Base-by-base conservation (phyloP, 2,329 filamentous ascomycete species). In the Penicillium italicum region DNA sequence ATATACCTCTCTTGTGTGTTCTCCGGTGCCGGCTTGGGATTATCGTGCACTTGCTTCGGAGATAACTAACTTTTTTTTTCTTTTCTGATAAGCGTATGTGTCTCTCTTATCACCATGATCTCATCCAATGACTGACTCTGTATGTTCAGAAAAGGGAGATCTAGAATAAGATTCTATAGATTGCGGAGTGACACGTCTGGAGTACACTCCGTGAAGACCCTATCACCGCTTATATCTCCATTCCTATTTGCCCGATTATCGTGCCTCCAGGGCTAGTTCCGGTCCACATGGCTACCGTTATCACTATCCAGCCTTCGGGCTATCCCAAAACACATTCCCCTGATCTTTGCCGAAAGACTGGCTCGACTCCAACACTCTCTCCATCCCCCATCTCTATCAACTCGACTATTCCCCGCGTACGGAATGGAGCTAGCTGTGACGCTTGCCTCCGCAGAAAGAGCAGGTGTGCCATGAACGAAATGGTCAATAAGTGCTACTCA, bases 381-480 rank as follows among this genome's bases (percentile, higher is more conserved):
- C 60, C 63, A 40, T 62, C 66, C 26, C 58, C 68, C 47, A 50
- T 62, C 50, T 57, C 63, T 24, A 44, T 62, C 61, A 46, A 59
- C 55, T 64, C 62, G 2, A 56, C 61, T 41, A 56, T 71, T 33
- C 61, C 69, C 54, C 69, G 69, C 55, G 62, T 60, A n/a, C 70
- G 72, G 68, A 66, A 74, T 74, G 72, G 67, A 59, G 61, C 69
- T 26, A 74, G 69, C 55, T 77, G 74, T 59, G 74, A 77, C 68
- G 74, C 73, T 46, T 77, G 74, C 62, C 66, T 75, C 51, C 71
- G 69, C 57, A 67, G 73, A 63, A 75, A 74, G 62, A 75, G 73
- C 63, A 69, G 72, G 18, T 76, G 74, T 63, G 73, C 74, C 18
- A 76, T 76, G 69, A 76, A 76, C 59, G 72, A 75, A 56, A 67